phyloP scores from a whole-genome alignment of 2,329 filamentous ascomycete species.

The Plectosphaerella sp. region DNA sequence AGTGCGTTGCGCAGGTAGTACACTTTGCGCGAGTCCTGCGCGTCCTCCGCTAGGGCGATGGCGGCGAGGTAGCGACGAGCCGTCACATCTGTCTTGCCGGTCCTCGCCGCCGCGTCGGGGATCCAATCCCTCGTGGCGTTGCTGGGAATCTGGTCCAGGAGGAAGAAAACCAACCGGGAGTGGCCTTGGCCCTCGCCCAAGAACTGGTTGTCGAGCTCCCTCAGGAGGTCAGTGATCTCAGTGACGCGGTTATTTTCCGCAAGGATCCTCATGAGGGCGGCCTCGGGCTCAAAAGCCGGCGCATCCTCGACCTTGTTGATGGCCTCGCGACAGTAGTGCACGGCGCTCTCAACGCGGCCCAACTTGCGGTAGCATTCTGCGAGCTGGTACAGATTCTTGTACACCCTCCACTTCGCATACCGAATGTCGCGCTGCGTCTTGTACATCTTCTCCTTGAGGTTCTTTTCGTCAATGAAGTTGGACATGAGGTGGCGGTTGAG shows the following conservation, averaged over 20 bases:
- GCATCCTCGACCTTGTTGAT: slow-evolving; percentile 20
- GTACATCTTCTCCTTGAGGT: slow-evolving; percentile 18
- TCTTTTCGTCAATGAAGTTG: slow-evolving; percentile 26
- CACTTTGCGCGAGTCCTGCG: slow-evolving; percentile 29
- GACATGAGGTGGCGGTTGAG: slow-evolving; percentile 30
- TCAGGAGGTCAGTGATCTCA: slow-evolving; percentile 28
- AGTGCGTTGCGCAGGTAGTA: slow-evolving; percentile 32
- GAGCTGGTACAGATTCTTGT: slow-evolving; percentile 33
- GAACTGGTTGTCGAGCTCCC: slow-evolving; percentile 22
- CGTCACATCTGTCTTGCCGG: slow-evolving; percentile 22
- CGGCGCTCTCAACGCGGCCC: slow-evolving; percentile 23
- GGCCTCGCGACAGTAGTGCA: slow-evolving; percentile 31
- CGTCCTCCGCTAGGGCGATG: slow-evolving; percentile 24
- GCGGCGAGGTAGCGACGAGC: slow-evolving; percentile 22
- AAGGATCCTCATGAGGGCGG: slow-evolving; percentile 29
- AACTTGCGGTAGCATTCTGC: slow-evolving; percentile 29
- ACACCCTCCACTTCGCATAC: slow-evolving; percentile 31
- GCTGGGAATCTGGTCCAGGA: slow-evolving; percentile 27
- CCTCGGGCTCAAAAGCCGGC: slow-evolving; percentile 31
- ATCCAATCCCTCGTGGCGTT: slow-evolving; percentile 30
- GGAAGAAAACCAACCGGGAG: slow-evolving; percentile 25
- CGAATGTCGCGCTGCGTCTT: slow-evolving; percentile 15
- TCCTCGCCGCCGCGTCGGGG: slow-evolving; percentile 32
- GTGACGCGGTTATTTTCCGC: slow-evolving; percentile 29
- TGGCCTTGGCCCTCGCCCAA: slow-evolving; percentile 14